These are phyloP conservation scores for Wickerhamomyces silvicola DNA, from an alignment of 805 yeast species.

Conservation along the genomic window DNA sequence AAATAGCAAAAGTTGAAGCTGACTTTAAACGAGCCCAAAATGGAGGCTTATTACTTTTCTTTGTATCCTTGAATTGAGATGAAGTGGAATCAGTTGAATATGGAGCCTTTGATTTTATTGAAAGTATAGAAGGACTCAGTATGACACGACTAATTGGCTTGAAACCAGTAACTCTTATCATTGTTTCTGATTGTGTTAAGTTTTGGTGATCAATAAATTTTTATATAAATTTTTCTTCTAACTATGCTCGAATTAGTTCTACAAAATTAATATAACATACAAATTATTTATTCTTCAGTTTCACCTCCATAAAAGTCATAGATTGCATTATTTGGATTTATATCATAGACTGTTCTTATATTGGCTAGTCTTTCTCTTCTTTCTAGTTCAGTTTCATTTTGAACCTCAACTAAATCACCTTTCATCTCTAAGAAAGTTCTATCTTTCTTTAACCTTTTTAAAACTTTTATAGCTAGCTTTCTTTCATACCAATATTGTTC, in stretches of 20 bases:
- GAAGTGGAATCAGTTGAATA: constrained; percentile 1
- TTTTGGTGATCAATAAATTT: no score
- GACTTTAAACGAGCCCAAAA: constrained; percentile 43
- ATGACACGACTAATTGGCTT: no score
- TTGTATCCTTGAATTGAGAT: constrained; percentile 3
- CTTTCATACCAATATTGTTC: constrained; percentile 66
- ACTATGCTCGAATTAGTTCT: no score
- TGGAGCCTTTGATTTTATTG: background rate
- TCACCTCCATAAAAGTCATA: constrained; percentile 39
- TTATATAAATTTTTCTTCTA: no score
- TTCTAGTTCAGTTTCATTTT: constrained; percentile 20
- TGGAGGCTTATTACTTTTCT: constrained; percentile 27
- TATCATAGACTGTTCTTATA: constrained; percentile 24
- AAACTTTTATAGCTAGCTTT: constrained; percentile 67
- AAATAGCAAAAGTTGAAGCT: constrained; percentile 54
- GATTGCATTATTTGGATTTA: constrained; percentile 81
- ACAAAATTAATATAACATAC: no score
- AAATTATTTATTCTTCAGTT: constrained; percentile 4
- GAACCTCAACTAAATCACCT: constrained; percentile 27
- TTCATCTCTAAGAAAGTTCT: constrained; percentile 69
- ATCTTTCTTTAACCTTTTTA: constrained; percentile 78
- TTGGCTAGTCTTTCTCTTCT: constrained; percentile 19
- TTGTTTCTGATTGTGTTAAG: no score
- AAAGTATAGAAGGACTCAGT: no score
- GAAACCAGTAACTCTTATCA: no score